phyloP scores from a whole-genome alignment of 1,139 yeast genomes.

The Geotrichum aggregatum region DNA sequence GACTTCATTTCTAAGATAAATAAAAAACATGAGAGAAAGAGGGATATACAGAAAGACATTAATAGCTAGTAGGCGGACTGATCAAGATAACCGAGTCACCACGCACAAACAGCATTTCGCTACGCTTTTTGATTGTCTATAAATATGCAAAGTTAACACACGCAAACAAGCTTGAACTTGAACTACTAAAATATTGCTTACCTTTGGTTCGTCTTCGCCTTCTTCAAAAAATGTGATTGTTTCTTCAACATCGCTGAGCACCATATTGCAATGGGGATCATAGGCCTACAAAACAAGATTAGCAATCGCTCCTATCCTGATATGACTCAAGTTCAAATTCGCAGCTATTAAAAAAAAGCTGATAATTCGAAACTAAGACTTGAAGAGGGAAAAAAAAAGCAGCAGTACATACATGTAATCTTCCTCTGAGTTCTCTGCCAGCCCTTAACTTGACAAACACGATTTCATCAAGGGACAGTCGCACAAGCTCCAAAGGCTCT shows the following conservation, averaged over 20 bases:
- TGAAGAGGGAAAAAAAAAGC: slow-evolving; percentile 9
- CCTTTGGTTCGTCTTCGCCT: slow-evolving; percentile 44
- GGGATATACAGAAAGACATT: too few relatives aligned
- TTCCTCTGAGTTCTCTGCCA: slow-evolving; percentile 89
- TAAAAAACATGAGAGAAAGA: slow-evolving; percentile 3
- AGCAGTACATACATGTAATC: slow-evolving; percentile 55
- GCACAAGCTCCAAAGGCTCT: slow-evolving; percentile 82
- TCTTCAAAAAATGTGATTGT: slow-evolving; percentile 58
- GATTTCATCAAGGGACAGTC: slow-evolving; percentile 79
- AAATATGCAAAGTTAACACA: too few relatives aligned
- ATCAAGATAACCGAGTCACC: slow-evolving; percentile 91
- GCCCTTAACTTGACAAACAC: slow-evolving; percentile 91
- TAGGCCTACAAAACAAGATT: slow-evolving; percentile 51
- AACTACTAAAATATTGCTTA: too few relatives aligned
- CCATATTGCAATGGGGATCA: slow-evolving; percentile 95
- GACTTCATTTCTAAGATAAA: slow-evolving; percentile 12
- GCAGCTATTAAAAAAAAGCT: too few relatives aligned
- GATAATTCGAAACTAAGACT: neutral
- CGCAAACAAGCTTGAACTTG: too few relatives aligned
- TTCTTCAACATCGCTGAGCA: slow-evolving; percentile 88
- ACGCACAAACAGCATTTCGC: slow-evolving; percentile 91
- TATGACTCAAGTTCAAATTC: too few relatives aligned
- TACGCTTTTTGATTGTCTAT: slow-evolving; percentile 53
- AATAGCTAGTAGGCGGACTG: slow-evolving; percentile 40
- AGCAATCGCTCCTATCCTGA: neutral